Conservation (phyloP, 129 eudicot species). For the Pseudognaphalium luteoalbum region DNA sequence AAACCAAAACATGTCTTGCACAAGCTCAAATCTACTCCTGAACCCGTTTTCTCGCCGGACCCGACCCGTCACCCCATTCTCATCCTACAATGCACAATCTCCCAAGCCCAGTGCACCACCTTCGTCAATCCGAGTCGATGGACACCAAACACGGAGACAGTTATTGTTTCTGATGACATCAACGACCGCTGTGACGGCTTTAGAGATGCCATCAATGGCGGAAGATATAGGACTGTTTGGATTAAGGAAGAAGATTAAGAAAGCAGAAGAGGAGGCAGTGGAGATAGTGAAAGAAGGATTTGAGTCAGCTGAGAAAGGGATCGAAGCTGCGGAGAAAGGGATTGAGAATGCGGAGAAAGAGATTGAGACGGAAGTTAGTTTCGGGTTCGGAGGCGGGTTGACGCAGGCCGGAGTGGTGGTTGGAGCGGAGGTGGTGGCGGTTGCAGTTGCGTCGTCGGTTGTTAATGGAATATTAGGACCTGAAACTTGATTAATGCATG, state of each 20-base stretch:
- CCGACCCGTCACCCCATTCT: slow-evolving; percentile 17
- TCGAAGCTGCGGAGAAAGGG: slow-evolving; percentile 52
- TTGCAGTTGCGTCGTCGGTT: slow-evolving; percentile 61
- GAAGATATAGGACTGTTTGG: slow-evolving; percentile 84
- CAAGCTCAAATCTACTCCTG: slow-evolving; percentile 34
- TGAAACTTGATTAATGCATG: slow-evolving; percentile 38
- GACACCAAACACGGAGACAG: slow-evolving; percentile 49
- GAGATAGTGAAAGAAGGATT: slow-evolving; percentile 67
- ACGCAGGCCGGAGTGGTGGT: slow-evolving; percentile 93
- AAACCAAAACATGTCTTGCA: slow-evolving; percentile 45
- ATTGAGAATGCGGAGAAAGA: slow-evolving; percentile 56
- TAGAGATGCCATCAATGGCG: slow-evolving; percentile 58
- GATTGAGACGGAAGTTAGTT: slow-evolving; percentile 49
- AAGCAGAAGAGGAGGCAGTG: slow-evolving; percentile 82
- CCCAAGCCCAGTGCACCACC: slow-evolving; percentile 27
- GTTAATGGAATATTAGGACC: slow-evolving; percentile 89
- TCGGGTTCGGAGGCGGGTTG: slow-evolving; percentile 63
- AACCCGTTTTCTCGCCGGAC: slow-evolving; percentile 28
- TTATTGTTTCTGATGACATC: slow-evolving; percentile 56
- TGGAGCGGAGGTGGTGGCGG: slow-evolving; percentile 79
- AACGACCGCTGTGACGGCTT: slow-evolving; percentile 49
- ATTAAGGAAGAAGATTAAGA: slow-evolving; percentile 62
- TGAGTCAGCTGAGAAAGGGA: slow-evolving; percentile 60
- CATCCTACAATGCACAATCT: slow-evolving; percentile 30
- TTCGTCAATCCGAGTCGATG: slow-evolving; percentile 20